A percentile compares a stretch with the other conserved stretches of the same genome.
Conservation (phyloP, 1,284 basidiomycete species). For the Rhizopogon hawkerae region DNA sequence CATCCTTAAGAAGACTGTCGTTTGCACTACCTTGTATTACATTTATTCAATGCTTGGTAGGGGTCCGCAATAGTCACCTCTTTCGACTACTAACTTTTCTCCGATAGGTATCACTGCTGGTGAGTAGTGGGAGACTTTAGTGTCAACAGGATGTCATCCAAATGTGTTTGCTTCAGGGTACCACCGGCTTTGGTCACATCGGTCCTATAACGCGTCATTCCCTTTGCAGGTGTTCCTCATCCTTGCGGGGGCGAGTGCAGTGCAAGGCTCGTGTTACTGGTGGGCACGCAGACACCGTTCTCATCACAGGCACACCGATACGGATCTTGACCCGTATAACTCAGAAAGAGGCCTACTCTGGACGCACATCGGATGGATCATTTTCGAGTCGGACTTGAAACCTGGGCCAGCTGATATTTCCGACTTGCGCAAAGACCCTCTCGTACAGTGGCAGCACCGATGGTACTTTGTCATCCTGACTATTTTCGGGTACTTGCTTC, state of each 20-base stretch:
- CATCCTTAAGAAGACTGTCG: constrained; percentile 42
- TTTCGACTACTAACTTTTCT: constrained; percentile 11
- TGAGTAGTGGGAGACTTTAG: constrained; percentile 17
- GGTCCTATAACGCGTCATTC: constrained; percentile 75
- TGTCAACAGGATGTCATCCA: neutral
- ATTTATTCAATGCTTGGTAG: constrained; percentile 65
- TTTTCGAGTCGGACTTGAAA: constrained; percentile 71
- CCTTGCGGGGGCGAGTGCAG: constrained; percentile 74
- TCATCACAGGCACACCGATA: constrained; percentile 87
- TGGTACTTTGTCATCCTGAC: constrained; percentile 62
- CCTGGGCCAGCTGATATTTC: constrained; percentile 74
- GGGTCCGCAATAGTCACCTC: constrained; percentile 14
- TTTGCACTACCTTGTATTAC: constrained; percentile 63
- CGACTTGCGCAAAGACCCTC: constrained; percentile 67
- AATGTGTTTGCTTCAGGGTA: constrained; percentile 47
- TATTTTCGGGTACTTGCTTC: constrained; percentile 65
- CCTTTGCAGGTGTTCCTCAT: constrained; percentile 72
- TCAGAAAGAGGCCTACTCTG: constrained; percentile 75
- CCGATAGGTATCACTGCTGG: constrained; percentile 54
- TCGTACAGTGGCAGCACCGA: constrained; percentile 81
- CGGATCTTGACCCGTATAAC: constrained; percentile 85
- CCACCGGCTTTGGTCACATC: constrained; percentile 87
- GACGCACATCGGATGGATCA: constrained; percentile 88
- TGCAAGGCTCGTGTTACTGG: constrained; percentile 87
- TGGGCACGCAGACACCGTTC: constrained; percentile 89